phyloP scores from a whole-genome alignment of 768 basidiomycete genomes.

The Coprinopsis sp. region DNA sequence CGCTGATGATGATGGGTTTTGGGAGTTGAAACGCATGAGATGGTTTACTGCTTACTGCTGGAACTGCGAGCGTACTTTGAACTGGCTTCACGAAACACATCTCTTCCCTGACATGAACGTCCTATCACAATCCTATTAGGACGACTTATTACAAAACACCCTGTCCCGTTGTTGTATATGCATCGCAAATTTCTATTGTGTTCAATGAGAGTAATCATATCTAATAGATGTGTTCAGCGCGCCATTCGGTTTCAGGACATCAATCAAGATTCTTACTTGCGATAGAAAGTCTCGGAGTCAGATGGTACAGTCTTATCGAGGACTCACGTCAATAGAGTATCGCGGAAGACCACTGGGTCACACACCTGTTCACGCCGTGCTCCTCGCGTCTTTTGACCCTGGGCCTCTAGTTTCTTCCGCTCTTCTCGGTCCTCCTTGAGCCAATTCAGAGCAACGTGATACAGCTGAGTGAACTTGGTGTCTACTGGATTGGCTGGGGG shows the following conservation, averaged over 20 bases:
- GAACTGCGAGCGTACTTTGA: too few species aligned
- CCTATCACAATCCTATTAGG: too few species aligned
- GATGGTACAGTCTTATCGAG: constrained; percentile 51
- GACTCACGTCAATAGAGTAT: constrained; percentile 7
- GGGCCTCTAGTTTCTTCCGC: constrained; percentile 52
- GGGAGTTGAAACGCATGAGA: too few species aligned
- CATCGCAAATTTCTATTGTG: background rate
- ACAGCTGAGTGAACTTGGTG: constrained; percentile 39
- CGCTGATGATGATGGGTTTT: too few species aligned
- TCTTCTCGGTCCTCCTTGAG: constrained; percentile 75
- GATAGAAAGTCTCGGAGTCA: constrained; percentile 83
- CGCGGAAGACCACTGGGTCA: constrained; percentile 13
- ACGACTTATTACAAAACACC: too few species aligned
- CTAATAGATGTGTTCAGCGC: constrained; percentile 15
- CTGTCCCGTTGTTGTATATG: too few species aligned
- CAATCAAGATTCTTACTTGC: constrained; percentile 52
- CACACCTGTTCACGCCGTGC: constrained; percentile 53
- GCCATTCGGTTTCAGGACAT: background rate
- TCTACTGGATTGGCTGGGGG: constrained; percentile 34
- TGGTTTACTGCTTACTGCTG: too few species aligned
- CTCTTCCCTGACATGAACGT: too few species aligned
- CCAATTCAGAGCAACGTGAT: constrained; percentile 81
- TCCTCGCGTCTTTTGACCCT: constrained; percentile 49
- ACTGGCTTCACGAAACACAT: too few species aligned
- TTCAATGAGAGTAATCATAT: constrained; percentile 42